Evolutionary conservation across 2,329 filamentous ascomycete species (phyloP), one percentile per base, ranked within the genome.

Genomic region (Ascochyta clinopodiicola): DNA sequence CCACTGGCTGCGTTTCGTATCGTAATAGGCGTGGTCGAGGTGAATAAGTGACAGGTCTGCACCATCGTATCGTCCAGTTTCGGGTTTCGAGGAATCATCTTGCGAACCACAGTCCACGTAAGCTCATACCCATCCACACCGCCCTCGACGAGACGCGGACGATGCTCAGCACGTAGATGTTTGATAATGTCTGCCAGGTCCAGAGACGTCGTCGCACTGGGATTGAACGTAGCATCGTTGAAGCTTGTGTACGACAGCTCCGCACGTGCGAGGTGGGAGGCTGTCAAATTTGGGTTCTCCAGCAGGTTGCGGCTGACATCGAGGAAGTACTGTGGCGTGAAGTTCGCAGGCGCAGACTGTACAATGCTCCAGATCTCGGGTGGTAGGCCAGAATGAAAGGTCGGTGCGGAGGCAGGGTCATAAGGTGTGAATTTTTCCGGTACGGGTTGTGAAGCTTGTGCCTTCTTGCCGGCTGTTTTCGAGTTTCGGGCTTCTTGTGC

Each of bases 21-120:
- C 4, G 17, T 40, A 6, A 72, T 38, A 7, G 57, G 42, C 6
- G 56, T 34, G 2, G 59, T 61, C 1, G 74, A 75, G 1, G 60
- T 67, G 72, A 91, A 91, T 59, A 93, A 84, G 51, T 91, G 83
- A 73, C 92, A 96, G 2, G 92, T 96, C 75, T 98, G 94, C 53
- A 92, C 83, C 60, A 97, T 75, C 1, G 88, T 82, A 19, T 81
- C 79, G 74, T 98, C 94, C 24, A 94, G 79, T 50, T 87, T 82
- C 2, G 87, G 85, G 73, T 96, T 96, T 45, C 94, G 83, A 3
- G 94, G 94, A 42, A 97, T 87, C 66, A 97, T 79, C 57, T 83
- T 88, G 56, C 93, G 84, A 7, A 96, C 84, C 19, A 96, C 81
- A 1, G 86, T 86, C 61, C 88, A 86, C 22, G 82, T 80, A 29